A percentile compares a stretch with the other conserved stretches of the same genome.
Conservation (phyloP, 306 rosid genomes). For the Lathyrus oleraceus region DNA sequence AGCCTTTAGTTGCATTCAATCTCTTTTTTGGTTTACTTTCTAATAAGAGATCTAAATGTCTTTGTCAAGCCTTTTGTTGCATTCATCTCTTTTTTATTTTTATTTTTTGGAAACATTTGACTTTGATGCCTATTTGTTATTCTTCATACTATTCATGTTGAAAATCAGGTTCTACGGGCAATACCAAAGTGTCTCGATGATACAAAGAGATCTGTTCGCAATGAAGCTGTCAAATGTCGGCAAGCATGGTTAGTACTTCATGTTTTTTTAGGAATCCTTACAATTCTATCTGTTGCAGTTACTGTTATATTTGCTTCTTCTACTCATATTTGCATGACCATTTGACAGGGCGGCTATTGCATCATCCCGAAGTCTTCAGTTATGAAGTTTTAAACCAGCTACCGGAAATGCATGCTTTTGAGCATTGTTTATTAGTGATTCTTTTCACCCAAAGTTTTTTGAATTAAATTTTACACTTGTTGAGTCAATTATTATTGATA, state of each 20-base stretch:
- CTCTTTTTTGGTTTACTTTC: neutral
- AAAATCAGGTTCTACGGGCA: slow-evolving; percentile 59
- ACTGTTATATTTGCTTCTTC: neutral
- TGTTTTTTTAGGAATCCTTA: neutral
- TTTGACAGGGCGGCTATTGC: slow-evolving; percentile 63
- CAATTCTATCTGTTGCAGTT: slow-evolving; percentile 2
- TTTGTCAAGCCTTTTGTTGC: no score
- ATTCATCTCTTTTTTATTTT: slow-evolving; percentile 8
- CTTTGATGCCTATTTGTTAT: neutral
- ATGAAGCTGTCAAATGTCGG: slow-evolving; percentile 81
- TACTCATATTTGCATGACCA: slow-evolving; percentile 10
- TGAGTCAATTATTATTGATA: neutral
- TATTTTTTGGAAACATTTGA: neutral
- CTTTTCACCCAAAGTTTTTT: neutral
- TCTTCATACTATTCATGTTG: slow-evolving; percentile 15
- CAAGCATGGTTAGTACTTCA: slow-evolving; percentile 73
- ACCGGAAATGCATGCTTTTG: slow-evolving; percentile 8
- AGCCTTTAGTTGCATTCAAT: slow-evolving; percentile 19
- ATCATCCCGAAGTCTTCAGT: slow-evolving; percentile 52
- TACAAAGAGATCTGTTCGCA: slow-evolving; percentile 75
- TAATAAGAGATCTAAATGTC: neutral
- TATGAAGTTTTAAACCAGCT: slow-evolving; percentile 34
- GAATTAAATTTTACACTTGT: neutral
- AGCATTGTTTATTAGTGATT: neutral
- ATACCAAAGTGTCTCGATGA: slow-evolving; percentile 70